These are phyloP conservation scores for Chrysochromulina parva DNA, from an alignment of 78 protist genomes.

Conservation along the genomic window DNA sequence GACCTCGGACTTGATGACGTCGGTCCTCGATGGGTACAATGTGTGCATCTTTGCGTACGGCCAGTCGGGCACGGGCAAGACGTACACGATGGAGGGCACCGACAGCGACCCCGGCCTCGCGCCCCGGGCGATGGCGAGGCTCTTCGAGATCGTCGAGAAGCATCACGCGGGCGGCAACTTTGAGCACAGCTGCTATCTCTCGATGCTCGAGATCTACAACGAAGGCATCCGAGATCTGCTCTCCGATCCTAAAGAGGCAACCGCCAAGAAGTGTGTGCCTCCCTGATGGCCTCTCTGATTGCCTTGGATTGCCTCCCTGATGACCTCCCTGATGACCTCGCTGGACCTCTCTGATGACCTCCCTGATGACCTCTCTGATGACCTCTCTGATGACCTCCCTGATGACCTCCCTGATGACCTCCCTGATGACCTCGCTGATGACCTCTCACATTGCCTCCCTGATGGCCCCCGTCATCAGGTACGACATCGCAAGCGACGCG, in stretches of 20 bases:
- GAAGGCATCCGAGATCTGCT: slow-evolving; percentile 85
- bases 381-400: too few species aligned
- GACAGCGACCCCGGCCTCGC: not conserved
- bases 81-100: slow-evolving; percentile 78
- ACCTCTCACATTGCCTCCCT: too few species aligned
- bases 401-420: too few species aligned
- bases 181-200: not conserved
- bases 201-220: slow-evolving; percentile 46
- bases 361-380: too few species aligned
- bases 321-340: too few species aligned
- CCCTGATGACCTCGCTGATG: too few species aligned
- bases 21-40: slow-evolving; percentile 83
- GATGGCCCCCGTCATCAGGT: too few species aligned
- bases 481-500: slow-evolving; percentile 58
- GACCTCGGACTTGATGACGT: slow-evolving; percentile 65
- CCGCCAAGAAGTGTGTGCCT: not conserved
- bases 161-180: not conserved
- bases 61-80: too few species aligned
- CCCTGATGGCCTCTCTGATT: too few species aligned
- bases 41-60: slow-evolving; percentile 91
- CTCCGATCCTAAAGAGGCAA: slow-evolving; percentile 34
- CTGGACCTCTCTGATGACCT: too few species aligned
- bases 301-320: too few species aligned
- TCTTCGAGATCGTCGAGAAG: slow-evolving; percentile 1
- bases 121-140: slow-evolving; percentile 15